Evolutionary conservation across 768 basidiomycete genomes (phyloP), one percentile per base, ranked within the genome.

Genomic region (Termitomyces sp.): DNA sequence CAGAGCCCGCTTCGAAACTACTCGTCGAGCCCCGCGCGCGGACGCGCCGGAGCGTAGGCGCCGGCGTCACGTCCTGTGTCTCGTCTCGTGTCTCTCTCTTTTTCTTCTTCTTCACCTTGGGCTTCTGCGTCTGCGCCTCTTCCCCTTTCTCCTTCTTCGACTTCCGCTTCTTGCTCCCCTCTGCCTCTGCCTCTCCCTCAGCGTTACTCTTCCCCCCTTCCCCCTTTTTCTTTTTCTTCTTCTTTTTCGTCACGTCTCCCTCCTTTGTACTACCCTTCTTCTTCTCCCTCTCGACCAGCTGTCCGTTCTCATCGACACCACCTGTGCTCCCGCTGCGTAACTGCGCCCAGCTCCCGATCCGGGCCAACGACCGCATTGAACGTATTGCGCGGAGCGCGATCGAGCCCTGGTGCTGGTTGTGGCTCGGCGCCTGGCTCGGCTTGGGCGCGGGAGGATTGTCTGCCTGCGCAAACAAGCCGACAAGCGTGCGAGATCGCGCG

Each of bases 351-450:
- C 85, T 86, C 1, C 84, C 81, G 47, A 92, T 84, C 34, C 84
- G 74, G 4, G 90, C 90, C 42, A 92, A 69, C 2, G 84, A 86
- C 28, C 85, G 77, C 62, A 93, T 84, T 15, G 85, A 87, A 44
- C 86, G 78, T 75, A 92, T 92, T 5, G 90, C 90, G 5, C 90
- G 81, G 29, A 92, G 57, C 0, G 90, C 90, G 44, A 92, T 88
- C 0, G 87, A 90, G 31, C 80, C 82, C 29, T 81, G 79, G 51
- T 64, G 63, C 12, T 39, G 36, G 26, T 37, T 7, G 4, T 55
- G 54, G 4, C 5, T 4, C 26, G 34, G 31, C 1, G 13, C 18
- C 33, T 45, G 41, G 20, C 5, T 42, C 4, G 39, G 39, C 9
- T 41, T 41, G 39, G 39, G 39, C 8, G 39, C 8, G 39, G 39